Percentiles rank a stretch among this genome's conserved stretches.
phyloP scores from a whole-genome alignment of 192 early-diverging fungal genomes.

The Gryganskiella cystojenkinii region DNA sequence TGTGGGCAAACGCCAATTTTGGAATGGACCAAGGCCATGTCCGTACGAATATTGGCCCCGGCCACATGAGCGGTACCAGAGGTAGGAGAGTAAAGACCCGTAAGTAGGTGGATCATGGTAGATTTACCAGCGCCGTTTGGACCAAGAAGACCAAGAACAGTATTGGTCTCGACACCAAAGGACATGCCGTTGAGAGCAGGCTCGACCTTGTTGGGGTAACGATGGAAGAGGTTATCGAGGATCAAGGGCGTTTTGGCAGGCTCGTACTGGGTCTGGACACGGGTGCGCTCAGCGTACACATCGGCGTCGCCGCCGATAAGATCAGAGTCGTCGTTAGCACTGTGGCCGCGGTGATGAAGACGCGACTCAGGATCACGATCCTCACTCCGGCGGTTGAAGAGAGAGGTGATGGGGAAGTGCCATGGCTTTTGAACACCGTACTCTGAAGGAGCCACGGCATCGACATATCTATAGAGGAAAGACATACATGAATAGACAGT shows the following conservation, averaged over 20 bases:
- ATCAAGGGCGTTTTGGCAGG: conserved; percentile 34
- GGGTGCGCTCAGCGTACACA: conserved; percentile 38
- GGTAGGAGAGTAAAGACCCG: conserved; percentile 31
- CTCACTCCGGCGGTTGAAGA: conserved; percentile 11
- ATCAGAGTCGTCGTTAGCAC: conserved; percentile 1
- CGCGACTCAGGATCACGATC: conserved; percentile 9
- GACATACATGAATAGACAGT: background rate
- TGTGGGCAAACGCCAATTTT: conserved; percentile 67
- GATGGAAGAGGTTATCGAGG: conserved; percentile 39
- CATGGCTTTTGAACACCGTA: conserved; percentile 50
- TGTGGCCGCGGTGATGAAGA: background rate
- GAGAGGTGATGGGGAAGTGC: conserved; percentile 33
- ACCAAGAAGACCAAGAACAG: conserved; percentile 72
- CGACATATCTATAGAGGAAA: conserved; percentile 19
- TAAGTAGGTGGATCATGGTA: conserved; percentile 56
- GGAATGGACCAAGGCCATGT: conserved; percentile 40
- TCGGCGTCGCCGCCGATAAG: conserved; percentile 36
- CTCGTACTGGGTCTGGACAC: conserved; percentile 30
- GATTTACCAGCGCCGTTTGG: conserved; percentile 82
- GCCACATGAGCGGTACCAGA: conserved; percentile 44
- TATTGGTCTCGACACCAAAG: conserved; percentile 67
- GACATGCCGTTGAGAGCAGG: conserved; percentile 39
- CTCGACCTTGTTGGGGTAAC: conserved; percentile 40
- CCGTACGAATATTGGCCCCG: conserved; percentile 44
- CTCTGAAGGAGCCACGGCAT: conserved; percentile 41